Base-by-base conservation (phyloP, 805 yeast genomes). In the Lachancea meyersii region DNA sequence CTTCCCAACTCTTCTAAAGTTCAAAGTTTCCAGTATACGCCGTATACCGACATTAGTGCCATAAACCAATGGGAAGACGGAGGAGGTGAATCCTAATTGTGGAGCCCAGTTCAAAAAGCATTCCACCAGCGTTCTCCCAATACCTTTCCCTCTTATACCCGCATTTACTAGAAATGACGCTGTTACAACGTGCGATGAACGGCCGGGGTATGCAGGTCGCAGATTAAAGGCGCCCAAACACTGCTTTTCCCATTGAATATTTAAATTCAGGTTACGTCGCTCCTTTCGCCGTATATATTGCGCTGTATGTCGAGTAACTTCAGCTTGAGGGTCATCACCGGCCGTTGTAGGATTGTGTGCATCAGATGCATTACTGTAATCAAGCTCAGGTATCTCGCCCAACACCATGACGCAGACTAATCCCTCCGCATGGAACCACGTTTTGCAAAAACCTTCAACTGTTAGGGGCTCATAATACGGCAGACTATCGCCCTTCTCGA, bases 61-160 rank as follows among this genome's bases (percentile, higher is more conserved):
- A 62, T 86, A 93, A 3, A 91, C 87, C 44, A 91, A 68, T 49
- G 88, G 87, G 65, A 93, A 85, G 48, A 85, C 76, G 5, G 86
- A 76, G 50, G 87, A 84, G 0, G 91, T 84, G 63, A 85, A 91
- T 3, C 96, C 96, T 31, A 93, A 68, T 48, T 79, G 71, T 11
- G 91, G 91, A 1, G 97, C 87, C 97, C 97, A 93, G 46, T 82
- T 86, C 19, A 89, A 60, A 53, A 79, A 86, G 53, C 94, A 82
- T 54, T 87, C 95, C 14, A 85, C 80, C 48, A 93, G 62, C 0
- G 93, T 83, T 43, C 82, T 70, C 4, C 97, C 98, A 21, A 93
- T 86, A 4, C 97, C 96, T 59, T 84, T 86, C 20, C 91, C 88
- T 54, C 98, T 70, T 52, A 86, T 86, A 50, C 95, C 95, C 3